Percentiles rank a stretch among this genome's conserved stretches.
These are phyloP conservation scores for Ogataea paradorogensis DNA, from an alignment of 805 yeast species.

Conservation along the genomic window DNA sequence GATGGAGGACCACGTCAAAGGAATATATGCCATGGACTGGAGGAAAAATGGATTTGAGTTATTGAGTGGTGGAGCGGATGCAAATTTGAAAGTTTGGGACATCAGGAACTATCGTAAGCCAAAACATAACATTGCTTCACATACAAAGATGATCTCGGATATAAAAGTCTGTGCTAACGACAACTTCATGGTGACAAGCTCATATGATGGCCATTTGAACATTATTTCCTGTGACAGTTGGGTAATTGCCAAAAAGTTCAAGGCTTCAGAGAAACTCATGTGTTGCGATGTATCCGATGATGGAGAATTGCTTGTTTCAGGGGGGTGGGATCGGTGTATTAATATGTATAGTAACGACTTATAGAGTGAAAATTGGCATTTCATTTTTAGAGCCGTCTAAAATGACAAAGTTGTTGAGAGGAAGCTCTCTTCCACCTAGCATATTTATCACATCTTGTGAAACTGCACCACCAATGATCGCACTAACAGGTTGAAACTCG, in stretches of 20 bases:
- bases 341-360: slow-evolving; percentile 40
- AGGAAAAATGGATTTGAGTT: slow-evolving; percentile 69
- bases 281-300: slow-evolving; percentile 53
- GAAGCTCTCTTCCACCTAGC: slow-evolving; percentile 70
- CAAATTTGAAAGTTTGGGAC: slow-evolving; percentile 83
- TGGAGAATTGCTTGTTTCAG: slow-evolving; percentile 47
- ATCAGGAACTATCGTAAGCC: slow-evolving; percentile 46
- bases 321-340: slow-evolving; percentile 85
- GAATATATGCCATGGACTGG: slow-evolving; percentile 72
- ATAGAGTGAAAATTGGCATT: slow-evolving; percentile 71
- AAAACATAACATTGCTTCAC: slow-evolving; percentile 59
- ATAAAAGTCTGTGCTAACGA: slow-evolving; percentile 48
- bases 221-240: slow-evolving; percentile 71
- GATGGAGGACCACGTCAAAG: slow-evolving; percentile 66
- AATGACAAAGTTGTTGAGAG: slow-evolving; percentile 76
- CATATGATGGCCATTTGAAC: slow-evolving; percentile 70
- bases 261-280: slow-evolving; percentile 69
- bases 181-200: slow-evolving; percentile 52
- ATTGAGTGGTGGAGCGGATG: slow-evolving; percentile 85
- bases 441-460: slow-evolving; percentile 89
- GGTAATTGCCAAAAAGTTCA: slow-evolving; percentile 50
- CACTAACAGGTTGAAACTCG: slow-evolving; percentile 80
- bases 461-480: slow-evolving; percentile 84
- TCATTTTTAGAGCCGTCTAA: slow-evolving; percentile 69
- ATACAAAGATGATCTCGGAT: slow-evolving; percentile 67